phyloP scores from a whole-genome alignment of 179 eudicot species.

The Sideroxylon spinosum region DNA sequence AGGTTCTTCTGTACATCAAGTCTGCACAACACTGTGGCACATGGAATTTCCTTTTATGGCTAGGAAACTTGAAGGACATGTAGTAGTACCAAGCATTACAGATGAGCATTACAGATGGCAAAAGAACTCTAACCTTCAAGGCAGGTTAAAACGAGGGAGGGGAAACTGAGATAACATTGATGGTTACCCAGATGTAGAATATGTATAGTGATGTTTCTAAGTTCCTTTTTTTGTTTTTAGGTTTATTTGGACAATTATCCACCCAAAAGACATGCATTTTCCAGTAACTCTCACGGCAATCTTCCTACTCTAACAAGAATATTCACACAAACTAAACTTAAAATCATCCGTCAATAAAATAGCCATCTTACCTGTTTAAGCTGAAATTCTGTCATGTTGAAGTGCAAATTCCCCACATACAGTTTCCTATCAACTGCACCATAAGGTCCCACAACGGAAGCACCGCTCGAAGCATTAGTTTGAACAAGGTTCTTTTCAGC shows the following conservation, averaged over 20 bases:
- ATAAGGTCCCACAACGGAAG: conserved; percentile 61
- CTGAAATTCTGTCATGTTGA: conserved; percentile 84
- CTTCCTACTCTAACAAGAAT: background rate
- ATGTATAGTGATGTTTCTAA: background rate
- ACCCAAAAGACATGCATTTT: background rate
- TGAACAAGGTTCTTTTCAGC: conserved; percentile 97
- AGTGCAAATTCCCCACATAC: conserved; percentile 87
- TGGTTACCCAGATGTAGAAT: background rate
- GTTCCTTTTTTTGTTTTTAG: background rate
- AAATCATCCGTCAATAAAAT: background rate
- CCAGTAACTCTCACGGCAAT: background rate
- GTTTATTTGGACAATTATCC: background rate
- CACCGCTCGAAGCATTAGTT: conserved; percentile 59
- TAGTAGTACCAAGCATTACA: background rate
- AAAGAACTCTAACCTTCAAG: background rate
- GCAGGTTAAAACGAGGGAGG: background rate
- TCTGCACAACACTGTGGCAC: background rate
- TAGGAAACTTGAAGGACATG: background rate
- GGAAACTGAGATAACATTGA: background rate
- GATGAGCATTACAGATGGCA: too few relatives aligned
- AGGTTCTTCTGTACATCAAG: conserved; percentile 6
- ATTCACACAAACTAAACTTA: background rate
- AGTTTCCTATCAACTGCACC: conserved; percentile 83
- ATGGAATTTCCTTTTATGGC: background rate
- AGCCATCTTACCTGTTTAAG: conserved; percentile 61